Evolutionary conservation across 257 asterid species (phyloP).

Genomic region (Solanum sejunctum): DNA sequence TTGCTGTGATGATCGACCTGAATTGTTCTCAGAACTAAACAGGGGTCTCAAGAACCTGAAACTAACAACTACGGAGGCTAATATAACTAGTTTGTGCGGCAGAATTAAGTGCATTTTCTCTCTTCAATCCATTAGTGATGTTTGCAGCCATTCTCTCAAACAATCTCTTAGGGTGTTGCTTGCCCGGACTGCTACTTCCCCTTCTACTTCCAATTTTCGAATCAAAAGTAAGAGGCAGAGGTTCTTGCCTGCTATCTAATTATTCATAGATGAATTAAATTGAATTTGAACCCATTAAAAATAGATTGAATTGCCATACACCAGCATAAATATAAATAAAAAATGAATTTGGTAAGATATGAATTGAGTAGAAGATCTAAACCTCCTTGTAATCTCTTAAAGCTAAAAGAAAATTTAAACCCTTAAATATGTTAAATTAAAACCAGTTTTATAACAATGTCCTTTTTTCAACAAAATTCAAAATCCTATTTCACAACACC

Average conservation of each 20-base stretch:
- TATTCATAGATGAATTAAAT: not conserved
- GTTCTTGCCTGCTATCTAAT: constrained; percentile 35
- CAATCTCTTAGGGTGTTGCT: constrained; percentile 38
- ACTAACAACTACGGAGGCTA: constrained; percentile 33
- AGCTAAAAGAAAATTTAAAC: too few relatives aligned
- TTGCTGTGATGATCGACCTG: constrained; percentile 75
- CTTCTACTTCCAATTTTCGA: constrained; percentile 21
- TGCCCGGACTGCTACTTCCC: constrained; percentile 15
- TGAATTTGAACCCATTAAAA: too few relatives aligned
- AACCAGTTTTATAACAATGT: too few relatives aligned
- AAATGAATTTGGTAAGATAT: too few relatives aligned
- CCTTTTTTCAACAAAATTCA: too few relatives aligned
- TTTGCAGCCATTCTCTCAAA: constrained; percentile 17
- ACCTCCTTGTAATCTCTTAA: too few relatives aligned
- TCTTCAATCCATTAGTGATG: constrained; percentile 15
- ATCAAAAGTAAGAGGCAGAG: constrained; percentile 72
- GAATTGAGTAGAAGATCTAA: too few relatives aligned
- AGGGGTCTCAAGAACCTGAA: constrained; percentile 36
- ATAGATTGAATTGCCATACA: too few relatives aligned
- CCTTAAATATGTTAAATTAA: too few relatives aligned
- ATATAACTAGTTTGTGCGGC: constrained; percentile 65
- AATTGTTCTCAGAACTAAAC: constrained; percentile 48
- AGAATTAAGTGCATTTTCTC: constrained; percentile 38
- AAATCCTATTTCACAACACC: too few relatives aligned
- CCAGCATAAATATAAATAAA: too few relatives aligned